These are phyloP conservation scores for Penicillium verhagenii DNA, from an alignment of 495 filamentous ascomycete species.

Conservation along the genomic window DNA sequence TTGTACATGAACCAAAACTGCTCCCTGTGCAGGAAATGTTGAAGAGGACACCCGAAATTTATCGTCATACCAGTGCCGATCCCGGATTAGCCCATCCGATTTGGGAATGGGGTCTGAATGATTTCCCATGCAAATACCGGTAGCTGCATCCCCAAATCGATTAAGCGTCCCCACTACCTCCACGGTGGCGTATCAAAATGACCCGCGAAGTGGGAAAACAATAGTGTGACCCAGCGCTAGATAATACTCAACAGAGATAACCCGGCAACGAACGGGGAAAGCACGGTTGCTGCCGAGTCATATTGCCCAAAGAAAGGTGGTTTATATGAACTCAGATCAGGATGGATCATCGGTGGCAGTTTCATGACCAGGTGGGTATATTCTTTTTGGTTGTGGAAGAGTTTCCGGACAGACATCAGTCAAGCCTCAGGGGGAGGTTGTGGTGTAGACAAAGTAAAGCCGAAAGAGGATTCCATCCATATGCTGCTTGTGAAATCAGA, in stretches of 20 bases:
- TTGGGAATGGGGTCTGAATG: not conserved
- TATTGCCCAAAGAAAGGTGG: not conserved
- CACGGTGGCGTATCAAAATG: slow-evolving; percentile 16
- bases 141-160: not conserved
- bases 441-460: not conserved
- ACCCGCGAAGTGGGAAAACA: not conserved
- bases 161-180: slow-evolving; percentile 2
- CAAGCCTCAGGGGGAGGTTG: not conserved
- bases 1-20: not conserved
- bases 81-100: not conserved
- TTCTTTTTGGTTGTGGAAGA: not conserved
- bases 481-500: slow-evolving; percentile 47
- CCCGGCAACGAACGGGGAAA: not conserved
- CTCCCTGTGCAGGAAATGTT: not conserved
- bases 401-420: not conserved
- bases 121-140: not conserved
- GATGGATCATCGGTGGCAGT: not conserved
- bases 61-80: not conserved
- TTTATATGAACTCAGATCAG: not conserved
- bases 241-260: not conserved
- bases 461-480: not conserved
- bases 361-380: not conserved
- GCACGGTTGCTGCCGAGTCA: not conserved
- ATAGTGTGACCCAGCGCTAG: not conserved
- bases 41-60: not conserved